phyloP scores from a whole-genome alignment of 495 filamentous ascomycete genomes.

The Neurospora sp. region DNA sequence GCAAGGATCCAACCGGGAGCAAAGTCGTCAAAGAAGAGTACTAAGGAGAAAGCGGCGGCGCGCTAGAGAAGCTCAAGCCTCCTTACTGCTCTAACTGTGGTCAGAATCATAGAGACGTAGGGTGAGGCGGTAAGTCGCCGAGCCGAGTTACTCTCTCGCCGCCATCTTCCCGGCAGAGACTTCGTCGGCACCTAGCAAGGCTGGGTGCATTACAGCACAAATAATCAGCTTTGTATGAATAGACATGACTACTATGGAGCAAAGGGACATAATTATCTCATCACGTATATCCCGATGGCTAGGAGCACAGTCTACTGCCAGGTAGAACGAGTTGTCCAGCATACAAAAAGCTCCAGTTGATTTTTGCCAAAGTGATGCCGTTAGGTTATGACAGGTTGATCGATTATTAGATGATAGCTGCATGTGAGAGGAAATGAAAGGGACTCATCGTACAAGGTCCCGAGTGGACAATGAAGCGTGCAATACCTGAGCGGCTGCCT shows the following conservation, averaged over 20 bases:
- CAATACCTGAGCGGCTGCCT: not conserved
- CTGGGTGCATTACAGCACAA: not conserved
- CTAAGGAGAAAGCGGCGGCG: constrained; percentile 21
- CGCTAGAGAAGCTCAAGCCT: constrained; percentile 1
- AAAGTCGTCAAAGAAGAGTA: constrained; percentile 20
- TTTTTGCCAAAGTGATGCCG: not conserved
- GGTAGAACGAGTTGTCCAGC: not conserved
- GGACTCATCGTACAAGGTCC: not conserved
- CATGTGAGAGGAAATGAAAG: not conserved
- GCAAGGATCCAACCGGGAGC: constrained; percentile 72
- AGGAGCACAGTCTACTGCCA: not conserved
- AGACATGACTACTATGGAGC: not conserved
- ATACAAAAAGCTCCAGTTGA: not conserved
- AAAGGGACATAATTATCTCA: not conserved
- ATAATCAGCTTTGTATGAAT: not conserved
- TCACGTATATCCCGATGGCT: not conserved
- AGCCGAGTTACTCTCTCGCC: not conserved
- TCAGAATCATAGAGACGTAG: not conserved
- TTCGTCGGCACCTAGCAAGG: not conserved
- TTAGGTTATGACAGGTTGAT: not conserved
- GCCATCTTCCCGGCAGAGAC: not conserved
- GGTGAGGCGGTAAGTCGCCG: not conserved
- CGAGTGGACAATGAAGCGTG: not conserved
- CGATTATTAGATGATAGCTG: not conserved
- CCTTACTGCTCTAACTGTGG: not conserved